Evolutionary conservation across 169 alveolate genomes (phyloP).

Genomic region (Theileria equi): DNA sequence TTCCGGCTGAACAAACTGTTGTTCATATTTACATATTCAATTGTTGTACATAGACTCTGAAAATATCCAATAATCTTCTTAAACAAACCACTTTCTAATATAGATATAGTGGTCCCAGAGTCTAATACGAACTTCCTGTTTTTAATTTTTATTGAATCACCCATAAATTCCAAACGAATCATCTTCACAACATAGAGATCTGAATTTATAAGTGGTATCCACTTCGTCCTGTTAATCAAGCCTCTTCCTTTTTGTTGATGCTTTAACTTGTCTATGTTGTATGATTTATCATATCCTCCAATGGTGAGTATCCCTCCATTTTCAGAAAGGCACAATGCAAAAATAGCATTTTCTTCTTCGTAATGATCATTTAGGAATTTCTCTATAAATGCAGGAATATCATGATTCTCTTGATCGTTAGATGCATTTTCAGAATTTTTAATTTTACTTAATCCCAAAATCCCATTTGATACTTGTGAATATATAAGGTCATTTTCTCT

Average conservation of each 20-base stretch:
- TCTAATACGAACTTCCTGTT: slow-evolving; percentile 27
- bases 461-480: slow-evolving; percentile 72
- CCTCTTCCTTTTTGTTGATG: no score
- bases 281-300: slow-evolving; percentile 59
- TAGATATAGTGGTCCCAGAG: slow-evolving; percentile 50
- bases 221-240: background rate
- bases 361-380: slow-evolving; percentile 28
- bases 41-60: background rate
- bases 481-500: slow-evolving; percentile 62
- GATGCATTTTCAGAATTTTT: slow-evolving; percentile 9
- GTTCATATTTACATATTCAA: no score
- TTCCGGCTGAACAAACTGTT: no score
- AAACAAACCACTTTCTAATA: slow-evolving; percentile 11
- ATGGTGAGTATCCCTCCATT: slow-evolving; percentile 64
- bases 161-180: background rate
- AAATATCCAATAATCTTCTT: background rate
- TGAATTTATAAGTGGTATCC: slow-evolving; percentile 25
- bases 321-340: slow-evolving; percentile 67
- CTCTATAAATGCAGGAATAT: slow-evolving; percentile 14
- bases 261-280: background rate
- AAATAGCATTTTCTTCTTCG: slow-evolving; percentile 13
- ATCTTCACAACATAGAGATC: slow-evolving; percentile 17
- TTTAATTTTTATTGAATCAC: background rate
- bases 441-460: slow-evolving; percentile 66
- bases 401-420: slow-evolving; percentile 5